These are phyloP conservation scores for Mycosphaerella sp. DNA, from an alignment of 2,329 filamentous ascomycete species.

Conservation along the genomic window DNA sequence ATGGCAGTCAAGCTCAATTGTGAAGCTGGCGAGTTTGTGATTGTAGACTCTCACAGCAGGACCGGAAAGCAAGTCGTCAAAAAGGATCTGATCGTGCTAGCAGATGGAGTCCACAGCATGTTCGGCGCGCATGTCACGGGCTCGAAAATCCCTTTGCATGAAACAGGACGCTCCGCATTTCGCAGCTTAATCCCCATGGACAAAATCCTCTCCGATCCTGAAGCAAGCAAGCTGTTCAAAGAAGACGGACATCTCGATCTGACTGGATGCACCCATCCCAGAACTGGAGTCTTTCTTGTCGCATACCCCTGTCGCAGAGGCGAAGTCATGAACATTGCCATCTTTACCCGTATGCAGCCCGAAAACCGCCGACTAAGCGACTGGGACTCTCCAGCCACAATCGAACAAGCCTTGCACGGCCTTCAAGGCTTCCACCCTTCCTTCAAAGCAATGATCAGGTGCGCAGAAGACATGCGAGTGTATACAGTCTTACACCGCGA, in stretches of 20 bases:
- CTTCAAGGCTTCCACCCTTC: conserved; percentile 10
- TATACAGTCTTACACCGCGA: conserved; percentile 10
- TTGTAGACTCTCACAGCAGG: conserved; percentile 4
- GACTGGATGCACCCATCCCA: conserved; percentile 3
- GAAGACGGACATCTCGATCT: conserved; percentile 4
- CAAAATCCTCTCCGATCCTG: conserved; percentile 1
- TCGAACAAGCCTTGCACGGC: conserved; percentile 8
- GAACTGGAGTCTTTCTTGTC: conserved; percentile 11
- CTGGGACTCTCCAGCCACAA: conserved; percentile 11
- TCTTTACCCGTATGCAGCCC: conserved; percentile 7
- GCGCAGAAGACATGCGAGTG: conserved; percentile 10
- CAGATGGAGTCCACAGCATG: conserved; percentile 9
- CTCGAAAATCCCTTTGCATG: background rate
- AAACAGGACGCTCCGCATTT: conserved; percentile 10
- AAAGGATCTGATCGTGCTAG: conserved; percentile 9
- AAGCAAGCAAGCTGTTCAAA: conserved; percentile 3
- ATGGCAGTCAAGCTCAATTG: conserved; percentile 12
- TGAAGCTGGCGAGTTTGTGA: conserved; percentile 1
- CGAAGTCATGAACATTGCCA: conserved; percentile 11
- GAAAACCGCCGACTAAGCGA: conserved; percentile 6
- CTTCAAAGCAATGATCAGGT: conserved; percentile 6
- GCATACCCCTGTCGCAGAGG: conserved; percentile 12
- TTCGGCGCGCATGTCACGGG: conserved; percentile 11
- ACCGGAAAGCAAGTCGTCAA: conserved; percentile 6
- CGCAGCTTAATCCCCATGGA: conserved; percentile 11